phyloP scores from a whole-genome alignment of 75 land plant species.

The Sequoia sempervirens region DNA sequence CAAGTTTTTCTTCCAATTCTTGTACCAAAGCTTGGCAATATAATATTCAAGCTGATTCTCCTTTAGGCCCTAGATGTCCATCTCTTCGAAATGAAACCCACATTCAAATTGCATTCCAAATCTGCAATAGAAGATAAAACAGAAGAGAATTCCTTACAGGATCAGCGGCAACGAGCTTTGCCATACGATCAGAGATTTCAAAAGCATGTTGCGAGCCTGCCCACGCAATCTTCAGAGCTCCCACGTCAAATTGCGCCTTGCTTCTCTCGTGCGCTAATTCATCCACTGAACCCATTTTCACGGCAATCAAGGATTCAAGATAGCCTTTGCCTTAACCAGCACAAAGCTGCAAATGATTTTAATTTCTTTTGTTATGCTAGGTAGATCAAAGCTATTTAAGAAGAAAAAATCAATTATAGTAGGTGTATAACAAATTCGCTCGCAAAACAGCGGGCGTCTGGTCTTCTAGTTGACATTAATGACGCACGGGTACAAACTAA shows the following conservation, averaged over 20 bases:
- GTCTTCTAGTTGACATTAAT: no score
- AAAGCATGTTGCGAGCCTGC: slow-evolving; percentile 70
- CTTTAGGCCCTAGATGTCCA: neutral
- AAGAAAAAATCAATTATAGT: no score
- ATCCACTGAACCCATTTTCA: slow-evolving; percentile 45
- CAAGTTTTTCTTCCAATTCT: neutral
- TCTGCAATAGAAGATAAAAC: neutral
- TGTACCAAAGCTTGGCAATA: neutral
- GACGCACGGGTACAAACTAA: no score
- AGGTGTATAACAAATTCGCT: no score
- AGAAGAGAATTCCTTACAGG: slow-evolving; percentile 43
- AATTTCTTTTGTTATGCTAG: no score
- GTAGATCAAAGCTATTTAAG: no score
- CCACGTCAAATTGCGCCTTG: slow-evolving; percentile 73
- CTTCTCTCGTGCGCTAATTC: slow-evolving; percentile 52
- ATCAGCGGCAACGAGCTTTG: slow-evolving; percentile 77
- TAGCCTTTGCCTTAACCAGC: neutral
- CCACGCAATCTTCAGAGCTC: slow-evolving; percentile 71
- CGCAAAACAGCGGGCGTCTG: no score
- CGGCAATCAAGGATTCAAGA: neutral
- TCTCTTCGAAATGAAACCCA: neutral
- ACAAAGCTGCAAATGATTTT: no score
- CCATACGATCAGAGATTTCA: slow-evolving; percentile 55
- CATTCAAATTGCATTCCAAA: no score
- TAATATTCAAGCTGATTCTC: neutral